A percentile compares a stretch with the other conserved stretches of the same genome.
Conservation (phyloP, 2,329 filamentous ascomycete species). For the Orbilia oligospora region DNA sequence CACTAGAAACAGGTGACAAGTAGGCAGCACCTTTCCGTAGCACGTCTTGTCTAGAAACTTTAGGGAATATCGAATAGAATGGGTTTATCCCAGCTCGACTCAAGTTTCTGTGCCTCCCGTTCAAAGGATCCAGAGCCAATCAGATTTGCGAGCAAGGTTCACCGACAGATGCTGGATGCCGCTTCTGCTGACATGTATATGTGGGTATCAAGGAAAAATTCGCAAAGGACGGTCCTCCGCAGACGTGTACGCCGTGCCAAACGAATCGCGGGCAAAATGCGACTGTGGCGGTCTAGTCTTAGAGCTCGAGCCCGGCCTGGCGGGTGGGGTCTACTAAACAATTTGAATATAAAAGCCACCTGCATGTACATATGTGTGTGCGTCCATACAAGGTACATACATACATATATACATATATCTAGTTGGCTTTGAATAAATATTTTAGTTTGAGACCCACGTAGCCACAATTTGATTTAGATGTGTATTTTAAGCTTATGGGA, state of each 20-base stretch:
- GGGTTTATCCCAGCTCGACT: slow-evolving; percentile 19
- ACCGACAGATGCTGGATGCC: slow-evolving; percentile 42
- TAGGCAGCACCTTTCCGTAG: slow-evolving; percentile 38
- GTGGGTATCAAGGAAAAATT: slow-evolving; percentile 15
- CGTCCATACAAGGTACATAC: neutral
- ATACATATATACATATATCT: neutral
- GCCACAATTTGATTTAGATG: slow-evolving; percentile 29
- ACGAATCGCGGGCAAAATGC: slow-evolving; percentile 39
- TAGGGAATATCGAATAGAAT: slow-evolving; percentile 15
- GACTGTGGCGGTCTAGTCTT: slow-evolving; percentile 53
- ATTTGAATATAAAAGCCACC: slow-evolving; percentile 15
- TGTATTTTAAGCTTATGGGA: slow-evolving; percentile 19
- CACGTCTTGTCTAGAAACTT: slow-evolving; percentile 16
- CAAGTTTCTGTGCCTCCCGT: slow-evolving; percentile 12
- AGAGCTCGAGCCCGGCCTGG: slow-evolving; percentile 19
- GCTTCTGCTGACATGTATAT: slow-evolving; percentile 55
- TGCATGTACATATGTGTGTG: neutral
- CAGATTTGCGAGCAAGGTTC: slow-evolving; percentile 36
- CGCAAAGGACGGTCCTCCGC: slow-evolving; percentile 12
- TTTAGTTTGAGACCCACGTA: slow-evolving; percentile 32
- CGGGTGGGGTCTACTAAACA: neutral
- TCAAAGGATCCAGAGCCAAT: slow-evolving; percentile 31
- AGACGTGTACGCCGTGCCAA: slow-evolving; percentile 10
- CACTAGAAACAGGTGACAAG: slow-evolving; percentile 33
- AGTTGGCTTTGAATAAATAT: slow-evolving; percentile 4